These are phyloP conservation scores for Paraglomus occultum DNA, from an alignment of 192 early-diverging fungal species.

Conservation along the genomic window DNA sequence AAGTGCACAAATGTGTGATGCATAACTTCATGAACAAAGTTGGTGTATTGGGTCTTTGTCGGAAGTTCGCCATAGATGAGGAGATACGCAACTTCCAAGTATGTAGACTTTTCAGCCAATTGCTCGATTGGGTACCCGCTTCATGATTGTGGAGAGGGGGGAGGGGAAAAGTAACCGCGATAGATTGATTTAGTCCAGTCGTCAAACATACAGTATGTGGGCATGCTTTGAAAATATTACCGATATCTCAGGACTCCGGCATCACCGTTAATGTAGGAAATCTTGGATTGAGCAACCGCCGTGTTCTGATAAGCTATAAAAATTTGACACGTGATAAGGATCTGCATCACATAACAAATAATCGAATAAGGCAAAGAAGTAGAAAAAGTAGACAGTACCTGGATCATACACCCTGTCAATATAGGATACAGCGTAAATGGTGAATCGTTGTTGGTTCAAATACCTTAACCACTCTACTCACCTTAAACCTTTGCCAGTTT, in stretches of 20 bases:
- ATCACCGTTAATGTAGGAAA: slow-evolving; percentile 69
- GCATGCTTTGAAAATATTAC: not conserved
- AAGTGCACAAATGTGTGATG: slow-evolving; percentile 55
- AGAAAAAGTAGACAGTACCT: slow-evolving; percentile 22
- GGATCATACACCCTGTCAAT: slow-evolving; percentile 32
- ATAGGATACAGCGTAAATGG: not conserved
- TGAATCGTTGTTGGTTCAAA: no score
- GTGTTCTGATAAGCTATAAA: slow-evolving; percentile 58
- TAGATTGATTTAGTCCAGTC: not conserved
- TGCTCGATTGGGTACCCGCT: slow-evolving; percentile 67
- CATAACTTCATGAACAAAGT: slow-evolving; percentile 55
- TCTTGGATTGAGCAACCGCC: slow-evolving; percentile 60
- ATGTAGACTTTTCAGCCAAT: slow-evolving; percentile 59
- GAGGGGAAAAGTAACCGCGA: not conserved
- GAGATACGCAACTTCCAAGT: slow-evolving; percentile 68
- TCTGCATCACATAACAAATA: not conserved
- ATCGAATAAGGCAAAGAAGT: not conserved
- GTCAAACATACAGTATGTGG: not conserved
- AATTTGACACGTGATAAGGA: not conserved
- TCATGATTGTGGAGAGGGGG: slow-evolving; percentile 24
- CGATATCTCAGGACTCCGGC: slow-evolving; percentile 59
- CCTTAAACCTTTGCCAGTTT: slow-evolving; percentile 28
- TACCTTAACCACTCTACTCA: no score
- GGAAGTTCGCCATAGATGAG: slow-evolving; percentile 65
- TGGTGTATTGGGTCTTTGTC: slow-evolving; percentile 42